Evolutionary conservation across 2,329 filamentous ascomycete genomes (phyloP), one percentile per base, ranked within the genome.

Genomic region (Torrubiella hemipterigena): DNA sequence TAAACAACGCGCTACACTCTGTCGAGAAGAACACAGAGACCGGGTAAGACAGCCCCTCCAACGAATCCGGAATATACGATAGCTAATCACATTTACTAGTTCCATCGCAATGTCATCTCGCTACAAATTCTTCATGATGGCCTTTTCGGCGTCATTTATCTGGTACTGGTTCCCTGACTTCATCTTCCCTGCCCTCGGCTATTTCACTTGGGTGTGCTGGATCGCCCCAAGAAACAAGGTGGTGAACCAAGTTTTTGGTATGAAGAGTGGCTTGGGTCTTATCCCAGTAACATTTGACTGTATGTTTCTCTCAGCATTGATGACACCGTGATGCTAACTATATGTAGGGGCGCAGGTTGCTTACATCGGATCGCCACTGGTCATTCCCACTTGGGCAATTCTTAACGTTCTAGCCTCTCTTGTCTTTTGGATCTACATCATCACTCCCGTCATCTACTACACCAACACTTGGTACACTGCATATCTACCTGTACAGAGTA

Each of bases 131-230:
- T 69, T 70, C 39, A 36, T 58, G n/a, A 40, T 56, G 17, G 47
- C 54, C 2, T 53, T 55, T 7, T 21, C 38, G 8, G 47, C 42
- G 4, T 50, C 55, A 0, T 63, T 63, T 23, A 40, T 53, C 4
- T 64, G 62, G 61, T 69, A 68, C 35, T 69, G 61, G 54, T 59
- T 69, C 29, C 65, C 63, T 3, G 64, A 60, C 7, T 46, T 64
- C 32, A 57, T 66, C 19, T 65, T 63, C 31, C 59, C 52, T 0
- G 59, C 55, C 0, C 40, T 66, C 11, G 56, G 54, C 21, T 63
- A 61, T 38, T 60, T 64, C 36, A 59, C 54, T 9, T 66, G 55
- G 58, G 56, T 62, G 14, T 61, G 57, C 39, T 67, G 62, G 64
- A 62, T 64, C 17, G 60, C 54, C 1, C 63, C 61, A 0, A 54